A percentile compares a stretch with the other conserved stretches of the same genome.
Evolutionary conservation across 2,329 filamentous ascomycete genomes (phyloP).

Genomic region (Botrytis sinoallii): DNA sequence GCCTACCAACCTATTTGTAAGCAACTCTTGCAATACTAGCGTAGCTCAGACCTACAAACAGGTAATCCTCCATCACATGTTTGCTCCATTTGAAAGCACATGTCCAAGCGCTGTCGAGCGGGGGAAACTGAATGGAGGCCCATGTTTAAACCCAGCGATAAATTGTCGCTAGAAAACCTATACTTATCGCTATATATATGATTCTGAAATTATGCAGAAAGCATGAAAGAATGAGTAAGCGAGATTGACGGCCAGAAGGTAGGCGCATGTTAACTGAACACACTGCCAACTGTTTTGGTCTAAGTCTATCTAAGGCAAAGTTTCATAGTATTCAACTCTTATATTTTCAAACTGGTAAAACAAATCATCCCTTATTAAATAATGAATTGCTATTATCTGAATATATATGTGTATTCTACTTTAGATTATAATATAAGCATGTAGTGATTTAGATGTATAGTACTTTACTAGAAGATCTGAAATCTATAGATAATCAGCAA

Average conservation of each 20-base stretch:
- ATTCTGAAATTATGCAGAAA: neutral
- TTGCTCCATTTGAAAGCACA: constrained; percentile 8
- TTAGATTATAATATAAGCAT: too few relatives aligned
- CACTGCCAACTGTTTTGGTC: neutral
- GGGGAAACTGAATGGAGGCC: neutral
- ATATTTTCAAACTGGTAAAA: too few relatives aligned
- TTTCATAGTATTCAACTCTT: too few relatives aligned
- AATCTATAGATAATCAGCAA: too few relatives aligned
- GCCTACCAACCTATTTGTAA: neutral
- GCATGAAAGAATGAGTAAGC: neutral
- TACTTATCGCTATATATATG: neutral
- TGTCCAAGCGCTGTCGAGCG: neutral
- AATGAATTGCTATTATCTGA: too few relatives aligned
- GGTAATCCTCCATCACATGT: constrained; percentile 1
- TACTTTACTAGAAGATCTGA: too few relatives aligned
- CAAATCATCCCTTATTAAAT: too few relatives aligned
- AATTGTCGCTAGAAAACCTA: too few relatives aligned
- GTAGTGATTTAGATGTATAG: too few relatives aligned
- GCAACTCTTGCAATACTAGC: constrained; percentile 1
- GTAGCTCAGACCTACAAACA: constrained; percentile 3
- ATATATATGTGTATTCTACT: too few relatives aligned
- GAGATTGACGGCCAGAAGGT: neutral
- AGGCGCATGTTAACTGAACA: neutral
- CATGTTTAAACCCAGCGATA: neutral
- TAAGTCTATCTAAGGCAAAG: neutral